Conservation (phyloP, 257 asterid genomes). For the Primulina eburnea region DNA sequence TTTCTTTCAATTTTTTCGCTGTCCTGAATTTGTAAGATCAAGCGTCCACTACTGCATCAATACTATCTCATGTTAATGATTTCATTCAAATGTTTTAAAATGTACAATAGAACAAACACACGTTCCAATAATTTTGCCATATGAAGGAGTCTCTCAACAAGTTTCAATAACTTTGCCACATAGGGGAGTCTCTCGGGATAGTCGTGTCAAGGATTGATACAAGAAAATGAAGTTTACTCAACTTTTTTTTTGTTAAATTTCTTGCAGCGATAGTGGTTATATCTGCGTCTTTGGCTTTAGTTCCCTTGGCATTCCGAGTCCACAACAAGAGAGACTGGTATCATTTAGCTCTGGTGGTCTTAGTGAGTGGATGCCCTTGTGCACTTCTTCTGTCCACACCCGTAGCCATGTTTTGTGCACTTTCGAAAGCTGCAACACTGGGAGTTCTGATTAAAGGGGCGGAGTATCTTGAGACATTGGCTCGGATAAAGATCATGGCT, state of each 20-base stretch:
- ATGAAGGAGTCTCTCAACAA: too few relatives aligned
- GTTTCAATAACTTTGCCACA: too few relatives aligned
- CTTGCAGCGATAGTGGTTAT: conserved; percentile 57
- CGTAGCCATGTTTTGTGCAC: conserved; percentile 83
- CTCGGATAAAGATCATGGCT: conserved; percentile 65
- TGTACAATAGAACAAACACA: too few relatives aligned
- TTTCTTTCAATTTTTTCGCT: too few relatives aligned
- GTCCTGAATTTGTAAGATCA: too few relatives aligned
- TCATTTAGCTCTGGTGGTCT: conserved; percentile 70
- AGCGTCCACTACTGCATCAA: neutral
- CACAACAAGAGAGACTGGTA: conserved; percentile 54
- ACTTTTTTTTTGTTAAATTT: neutral
- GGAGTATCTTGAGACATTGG: conserved; percentile 69
- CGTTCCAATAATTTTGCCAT: neutral
- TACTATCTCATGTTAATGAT: too few relatives aligned
- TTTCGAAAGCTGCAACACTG: conserved; percentile 69
- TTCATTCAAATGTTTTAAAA: too few relatives aligned
- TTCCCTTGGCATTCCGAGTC: conserved; percentile 53
- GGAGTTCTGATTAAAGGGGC: conserved; percentile 88
- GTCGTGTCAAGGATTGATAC: neutral
- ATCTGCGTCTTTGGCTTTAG: conserved; percentile 50
- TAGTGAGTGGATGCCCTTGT: conserved; percentile 91
- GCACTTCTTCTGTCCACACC: conserved; percentile 89
- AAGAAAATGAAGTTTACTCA: neutral
- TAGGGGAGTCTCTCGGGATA: too few relatives aligned